Evolutionary conservation across 2,329 filamentous ascomycete species (phyloP), one percentile per base, ranked within the genome.

Genomic region (Fusarium nisikadoi): DNA sequence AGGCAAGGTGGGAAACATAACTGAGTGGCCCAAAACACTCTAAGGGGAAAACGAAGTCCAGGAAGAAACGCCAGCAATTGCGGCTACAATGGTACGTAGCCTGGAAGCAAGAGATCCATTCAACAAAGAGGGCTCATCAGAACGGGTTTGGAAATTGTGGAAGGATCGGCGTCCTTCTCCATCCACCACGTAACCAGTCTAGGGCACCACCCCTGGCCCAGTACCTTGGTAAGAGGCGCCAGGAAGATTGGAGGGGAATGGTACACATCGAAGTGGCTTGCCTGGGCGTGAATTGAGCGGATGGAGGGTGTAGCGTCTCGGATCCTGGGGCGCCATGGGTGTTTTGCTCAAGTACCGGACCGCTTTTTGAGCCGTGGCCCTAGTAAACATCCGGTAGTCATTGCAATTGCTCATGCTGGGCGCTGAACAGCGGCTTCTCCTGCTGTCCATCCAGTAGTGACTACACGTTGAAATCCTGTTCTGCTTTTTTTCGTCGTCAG

Each of bases 231-330:
- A 75, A 70, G 68, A 74, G 74, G 60, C 50, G 59, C 72, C 57
- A 71, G 62, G 68, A 75, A 74, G 70, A 76, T 77, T 73, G 66
- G 72, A 77, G 72, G 75, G 72, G 73, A 74, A 62, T 63, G 64
- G 29, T 46, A 65, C 45, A 59, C 59, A 67, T 73, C 61, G 67
- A 71, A 62, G 74, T 77, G 75, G 75, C 75, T 77, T 77, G 74
- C 36, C 72, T 62, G 62, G 75, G 75, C 65, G 75, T 77, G 65
- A 42, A 43, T 54, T 59, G 61, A 68, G 62, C 25, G 49, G 33
- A 12, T 52, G 31, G 20, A 33, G 55, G 70, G 75, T 59, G 71
- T 60, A 62, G 60, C 60, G 55, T 55, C 50, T 56, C 62, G 47
- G 68, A 68, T 70, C 71, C 69, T 67, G 69, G 71, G 61, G 71